Conservation (phyloP, 805 yeast genomes). For the Cyberlindnera euphorbiiphila region DNA sequence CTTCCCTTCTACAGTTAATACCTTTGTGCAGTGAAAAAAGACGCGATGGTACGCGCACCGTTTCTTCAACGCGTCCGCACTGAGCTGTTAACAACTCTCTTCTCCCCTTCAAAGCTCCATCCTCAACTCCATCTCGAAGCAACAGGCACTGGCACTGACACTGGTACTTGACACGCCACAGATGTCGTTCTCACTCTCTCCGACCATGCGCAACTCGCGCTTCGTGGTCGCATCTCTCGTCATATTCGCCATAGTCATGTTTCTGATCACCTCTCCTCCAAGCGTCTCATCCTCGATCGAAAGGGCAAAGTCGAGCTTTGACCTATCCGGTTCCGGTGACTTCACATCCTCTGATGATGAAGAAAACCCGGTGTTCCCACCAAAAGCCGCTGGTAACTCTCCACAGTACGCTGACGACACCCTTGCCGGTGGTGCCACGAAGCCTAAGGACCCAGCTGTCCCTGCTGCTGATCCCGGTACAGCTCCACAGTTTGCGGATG, state of each 20-base stretch:
- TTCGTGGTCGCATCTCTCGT: slow-evolving; percentile 48
- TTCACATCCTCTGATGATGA: not conserved
- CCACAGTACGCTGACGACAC: slow-evolving; percentile 30
- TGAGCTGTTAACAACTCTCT: too few relatives aligned
- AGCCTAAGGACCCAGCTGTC: slow-evolving; percentile 13
- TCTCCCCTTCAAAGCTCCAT: too few relatives aligned
- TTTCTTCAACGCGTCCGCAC: too few relatives aligned
- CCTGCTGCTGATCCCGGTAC: slow-evolving; percentile 11
- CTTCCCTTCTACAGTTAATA: too few relatives aligned
- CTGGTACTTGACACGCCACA: too few relatives aligned
- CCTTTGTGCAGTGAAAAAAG: too few relatives aligned
- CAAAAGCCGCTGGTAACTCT: slow-evolving; percentile 18
- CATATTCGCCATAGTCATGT: slow-evolving; percentile 45
- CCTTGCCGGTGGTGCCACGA: slow-evolving; percentile 3
- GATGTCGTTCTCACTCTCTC: slow-evolving; percentile 10
- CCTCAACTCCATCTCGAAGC: too few relatives aligned
- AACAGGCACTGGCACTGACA: too few relatives aligned
- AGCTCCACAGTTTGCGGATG: slow-evolving; percentile 27
- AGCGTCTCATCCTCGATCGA: slow-evolving; percentile 33
- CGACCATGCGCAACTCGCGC: slow-evolving; percentile 44
- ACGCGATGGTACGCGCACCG: too few relatives aligned
- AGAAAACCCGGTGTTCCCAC: slow-evolving; percentile 10
- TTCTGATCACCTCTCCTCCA: slow-evolving; percentile 44
- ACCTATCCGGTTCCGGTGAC: slow-evolving; percentile 1
- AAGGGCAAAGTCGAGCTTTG: slow-evolving; percentile 23